A percentile compares a stretch with the other conserved stretches of the same genome.
Conservation (phyloP, 2,329 filamentous ascomycete genomes). For the Penicillium sp. region DNA sequence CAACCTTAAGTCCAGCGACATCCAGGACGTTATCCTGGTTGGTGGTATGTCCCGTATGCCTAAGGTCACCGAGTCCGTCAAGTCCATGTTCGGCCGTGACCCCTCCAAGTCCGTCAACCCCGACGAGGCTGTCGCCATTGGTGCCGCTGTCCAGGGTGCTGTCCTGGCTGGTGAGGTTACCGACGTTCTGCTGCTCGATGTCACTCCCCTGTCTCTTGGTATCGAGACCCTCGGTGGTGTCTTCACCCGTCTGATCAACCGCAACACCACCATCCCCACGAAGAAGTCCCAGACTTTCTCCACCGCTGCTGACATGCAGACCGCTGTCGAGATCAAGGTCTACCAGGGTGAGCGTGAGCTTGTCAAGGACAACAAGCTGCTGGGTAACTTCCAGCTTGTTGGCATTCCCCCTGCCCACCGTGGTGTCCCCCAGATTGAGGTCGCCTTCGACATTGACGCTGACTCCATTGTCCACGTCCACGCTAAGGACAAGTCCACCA, state of each 20-base stretch:
- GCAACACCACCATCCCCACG: conserved; percentile 98
- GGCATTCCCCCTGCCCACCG: conserved; percentile 95
- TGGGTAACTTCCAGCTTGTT: conserved; percentile 99
- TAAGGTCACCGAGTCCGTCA: conserved; percentile 94
- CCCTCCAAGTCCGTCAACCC: conserved; percentile 98
- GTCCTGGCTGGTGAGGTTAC: conserved; percentile 96
- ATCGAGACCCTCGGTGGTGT: conserved; percentile 98
- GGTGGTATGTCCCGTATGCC: conserved; percentile 99
- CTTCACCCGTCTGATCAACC: conserved; percentile 97
- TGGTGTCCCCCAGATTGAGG: conserved; percentile 94
- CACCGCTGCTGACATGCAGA: conserved; percentile 96
- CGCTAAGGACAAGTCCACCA: conserved; percentile 98
- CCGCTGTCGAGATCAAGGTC: conserved; percentile 98
- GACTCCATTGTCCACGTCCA: conserved; percentile 97
- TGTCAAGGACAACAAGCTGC: conserved; percentile 95
- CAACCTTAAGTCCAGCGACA: conserved; percentile 84
- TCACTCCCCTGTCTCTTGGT: conserved; percentile 93
- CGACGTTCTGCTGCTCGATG: conserved; percentile 91
- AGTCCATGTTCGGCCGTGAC: conserved; percentile 93
- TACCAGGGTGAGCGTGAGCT: conserved; percentile 99
- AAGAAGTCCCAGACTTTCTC: conserved; percentile 99
- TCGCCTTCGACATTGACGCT: conserved; percentile 98
- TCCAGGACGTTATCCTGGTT: conserved; percentile 96
- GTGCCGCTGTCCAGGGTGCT: conserved; percentile 95
- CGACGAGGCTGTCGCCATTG: conserved; percentile 95